phyloP scores from a whole-genome alignment of 495 filamentous ascomycete genomes.

The Talaromyces liani region DNA sequence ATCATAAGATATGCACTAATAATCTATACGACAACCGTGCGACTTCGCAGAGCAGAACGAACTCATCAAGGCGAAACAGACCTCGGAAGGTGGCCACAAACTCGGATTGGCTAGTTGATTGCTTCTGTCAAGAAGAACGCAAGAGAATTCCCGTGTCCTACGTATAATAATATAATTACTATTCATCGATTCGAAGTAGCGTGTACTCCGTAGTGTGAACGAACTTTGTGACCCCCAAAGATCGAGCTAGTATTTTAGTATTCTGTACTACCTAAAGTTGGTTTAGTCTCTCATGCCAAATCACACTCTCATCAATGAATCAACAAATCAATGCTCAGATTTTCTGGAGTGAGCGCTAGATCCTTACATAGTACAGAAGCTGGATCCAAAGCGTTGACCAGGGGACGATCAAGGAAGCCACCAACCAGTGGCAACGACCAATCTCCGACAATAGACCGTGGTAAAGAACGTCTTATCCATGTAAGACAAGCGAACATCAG shows the following conservation, averaged over 20 bases:
- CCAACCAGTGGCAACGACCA: constrained; percentile 1
- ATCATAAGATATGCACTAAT: neutral
- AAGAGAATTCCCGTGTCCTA: neutral
- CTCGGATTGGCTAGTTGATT: neutral
- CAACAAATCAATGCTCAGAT: neutral
- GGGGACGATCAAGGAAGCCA: neutral
- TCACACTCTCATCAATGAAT: neutral
- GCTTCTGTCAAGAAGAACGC: neutral
- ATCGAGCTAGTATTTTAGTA: neutral
- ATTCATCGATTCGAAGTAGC: neutral
- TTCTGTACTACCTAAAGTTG: neutral
- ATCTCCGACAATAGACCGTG: constrained; percentile 5
- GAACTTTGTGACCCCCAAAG: neutral
- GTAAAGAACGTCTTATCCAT: neutral
- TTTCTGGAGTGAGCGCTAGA: neutral
- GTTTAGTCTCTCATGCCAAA: neutral
- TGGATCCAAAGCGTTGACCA: neutral
- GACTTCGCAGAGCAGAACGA: neutral
- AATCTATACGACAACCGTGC: neutral
- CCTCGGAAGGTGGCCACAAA: neutral
- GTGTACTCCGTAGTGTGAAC: neutral
- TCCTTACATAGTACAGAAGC: neutral
- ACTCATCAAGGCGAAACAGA: neutral
- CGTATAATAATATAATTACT: too few relatives aligned
- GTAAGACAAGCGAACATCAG: neutral